Base-by-base conservation (phyloP, 1,284 basidiomycete genomes). In the Trametes sp. region DNA sequence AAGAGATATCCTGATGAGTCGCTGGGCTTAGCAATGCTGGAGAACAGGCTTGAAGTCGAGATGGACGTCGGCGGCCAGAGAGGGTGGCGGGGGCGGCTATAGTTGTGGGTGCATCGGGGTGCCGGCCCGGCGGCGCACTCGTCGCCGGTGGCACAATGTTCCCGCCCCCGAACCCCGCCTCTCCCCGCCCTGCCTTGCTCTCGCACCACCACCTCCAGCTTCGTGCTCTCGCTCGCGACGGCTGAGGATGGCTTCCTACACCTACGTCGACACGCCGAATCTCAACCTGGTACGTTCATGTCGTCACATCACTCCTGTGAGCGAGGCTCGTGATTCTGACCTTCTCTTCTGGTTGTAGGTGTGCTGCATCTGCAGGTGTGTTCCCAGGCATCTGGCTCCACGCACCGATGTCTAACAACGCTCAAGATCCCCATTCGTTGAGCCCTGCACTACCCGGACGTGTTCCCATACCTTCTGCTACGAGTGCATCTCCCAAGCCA, bases 401-500 rank as follows among this genome's bases (percentile, higher is more conserved):
- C 26, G n/a, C 41, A 19, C 70, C 31, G n/a, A 42, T 41, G 1
- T 5, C 31, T 13, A n/a, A n/a, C n/a, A n/a, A n/a, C n/a, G n/a
- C 9, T 4, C 2, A 46, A 67, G 61, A 90, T 90, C 84, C 50
- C 92, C 93, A 2, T 93, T 95, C 70, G 77, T 87, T 21, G 84
- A 93, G 33, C 94, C 94, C 11, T 84, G 84, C 4, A 88, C 87
- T 0, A 89, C 92, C 1, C 84, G 78, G 26, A 87, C 87, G 13
- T 95, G 94, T 72, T 82, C 85, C 61, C 94, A 96, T 73, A 95
- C 92, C 0, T 95, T 95, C 75, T 96, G 94, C 74, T 79, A 80
- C 24, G 87, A 87, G 38, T 95, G 94, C 72, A 92, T 95, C 65
- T 70, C 79, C 16, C 80, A 81, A 48, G 91, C 93, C 0, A 80